Conservation (phyloP, 2,329 filamentous ascomycete species). For the Calonectria pauciramosa region DNA sequence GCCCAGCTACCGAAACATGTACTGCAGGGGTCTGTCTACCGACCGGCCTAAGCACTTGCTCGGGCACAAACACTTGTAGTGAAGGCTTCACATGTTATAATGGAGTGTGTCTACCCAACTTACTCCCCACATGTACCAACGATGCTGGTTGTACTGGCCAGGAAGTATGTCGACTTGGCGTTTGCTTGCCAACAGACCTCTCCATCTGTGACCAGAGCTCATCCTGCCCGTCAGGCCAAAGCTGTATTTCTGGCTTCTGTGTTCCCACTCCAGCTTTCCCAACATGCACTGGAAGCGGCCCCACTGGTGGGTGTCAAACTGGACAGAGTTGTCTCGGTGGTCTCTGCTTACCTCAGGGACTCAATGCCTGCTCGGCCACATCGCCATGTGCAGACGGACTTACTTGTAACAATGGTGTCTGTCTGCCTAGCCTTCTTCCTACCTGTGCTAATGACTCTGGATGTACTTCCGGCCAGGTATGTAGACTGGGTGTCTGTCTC, state of each 20-base stretch:
- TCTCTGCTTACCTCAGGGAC: not conserved
- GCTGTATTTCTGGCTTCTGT: slow-evolving; percentile 10
- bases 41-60: not conserved
- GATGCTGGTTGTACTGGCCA: not conserved
- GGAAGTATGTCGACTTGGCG: slow-evolving; percentile 1
- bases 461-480: not conserved
- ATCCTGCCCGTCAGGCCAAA: not conserved
- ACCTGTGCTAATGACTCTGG: not conserved
- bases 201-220: not conserved
- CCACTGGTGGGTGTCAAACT: not conserved
- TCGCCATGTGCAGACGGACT: not conserved
- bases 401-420: not conserved
- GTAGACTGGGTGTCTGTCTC: slow-evolving; percentile 6
- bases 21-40: not conserved
- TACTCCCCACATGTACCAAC: not conserved
- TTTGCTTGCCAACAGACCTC: not conserved
- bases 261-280: not conserved
- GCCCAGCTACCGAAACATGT: not conserved
- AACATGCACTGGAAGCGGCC: not conserved
- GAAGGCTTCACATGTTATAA: not conserved
- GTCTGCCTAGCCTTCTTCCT: not conserved
- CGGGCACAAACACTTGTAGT: not conserved
- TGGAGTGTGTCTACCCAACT: not conserved
- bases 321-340: slow-evolving; percentile 5
- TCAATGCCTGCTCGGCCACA: not conserved